These are phyloP conservation scores for Anthracocystis setariae DNA, from an alignment of 1,284 basidiomycete genomes.

Conservation along the genomic window DNA sequence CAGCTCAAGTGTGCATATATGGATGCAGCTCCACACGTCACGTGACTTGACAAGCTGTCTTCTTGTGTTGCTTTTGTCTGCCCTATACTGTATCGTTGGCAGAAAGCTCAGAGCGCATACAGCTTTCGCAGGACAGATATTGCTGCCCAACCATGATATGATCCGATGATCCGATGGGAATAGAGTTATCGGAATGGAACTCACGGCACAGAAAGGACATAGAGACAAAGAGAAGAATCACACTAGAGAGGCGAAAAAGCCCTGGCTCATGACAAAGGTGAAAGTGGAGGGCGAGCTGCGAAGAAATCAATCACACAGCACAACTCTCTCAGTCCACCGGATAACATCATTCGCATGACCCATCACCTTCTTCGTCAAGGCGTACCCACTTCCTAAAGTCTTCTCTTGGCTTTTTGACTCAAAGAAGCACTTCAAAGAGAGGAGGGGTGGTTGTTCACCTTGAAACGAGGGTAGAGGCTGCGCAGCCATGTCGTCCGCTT, in stretches of 20 bases:
- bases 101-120: too few relatives aligned
- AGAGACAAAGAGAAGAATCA: too few relatives aligned
- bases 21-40: slow-evolving; percentile 24
- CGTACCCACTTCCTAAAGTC: not conserved
- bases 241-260: not conserved
- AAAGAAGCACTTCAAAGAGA: not conserved
- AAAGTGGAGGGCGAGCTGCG: slow-evolving; percentile 25
- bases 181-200: too few relatives aligned
- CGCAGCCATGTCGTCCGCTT: slow-evolving; percentile 41
- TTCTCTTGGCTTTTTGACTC: not conserved
- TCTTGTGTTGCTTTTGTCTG: not conserved
- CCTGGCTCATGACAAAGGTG: slow-evolving; percentile 1
- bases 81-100: too few relatives aligned
- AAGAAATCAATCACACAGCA: slow-evolving; percentile 33
- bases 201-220: too few relatives aligned
- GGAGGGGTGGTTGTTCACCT: not conserved
- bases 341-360: slow-evolving; percentile 2
- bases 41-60: slow-evolving; percentile 10
- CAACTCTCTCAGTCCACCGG: not conserved
- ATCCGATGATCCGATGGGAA: too few relatives aligned
- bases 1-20: slow-evolving; percentile 27
- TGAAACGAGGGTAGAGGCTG: not conserved
- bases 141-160: too few relatives aligned
- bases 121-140: too few relatives aligned
- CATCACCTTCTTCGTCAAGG: slow-evolving; percentile 10